phyloP scores from a whole-genome alignment of 1,284 basidiomycete genomes.

The Malassezia arunalokei region DNA sequence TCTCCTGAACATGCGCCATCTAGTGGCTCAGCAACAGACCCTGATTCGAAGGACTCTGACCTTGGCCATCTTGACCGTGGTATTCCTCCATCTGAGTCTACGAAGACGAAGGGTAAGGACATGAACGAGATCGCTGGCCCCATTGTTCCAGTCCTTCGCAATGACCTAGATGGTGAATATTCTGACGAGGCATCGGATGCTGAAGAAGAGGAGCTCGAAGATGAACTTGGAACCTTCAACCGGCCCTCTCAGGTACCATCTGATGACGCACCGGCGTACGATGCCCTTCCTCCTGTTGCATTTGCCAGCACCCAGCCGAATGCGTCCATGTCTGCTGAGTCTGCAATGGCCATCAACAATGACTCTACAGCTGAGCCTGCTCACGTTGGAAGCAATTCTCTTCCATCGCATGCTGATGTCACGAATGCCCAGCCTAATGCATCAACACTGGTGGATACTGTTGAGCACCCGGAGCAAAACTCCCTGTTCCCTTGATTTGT shows the following conservation, averaged over 20 bases:
- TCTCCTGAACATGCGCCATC: not conserved
- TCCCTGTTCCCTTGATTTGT: not conserved
- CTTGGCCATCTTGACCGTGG: no score
- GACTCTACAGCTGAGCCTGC: not conserved
- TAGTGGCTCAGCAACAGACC: not conserved
- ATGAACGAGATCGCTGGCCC: constrained; percentile 9
- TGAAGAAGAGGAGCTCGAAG: not conserved
- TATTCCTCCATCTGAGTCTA: not conserved
- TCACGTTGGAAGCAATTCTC: not conserved
- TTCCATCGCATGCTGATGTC: not conserved
- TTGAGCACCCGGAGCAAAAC: not conserved
- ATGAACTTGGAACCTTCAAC: not conserved
- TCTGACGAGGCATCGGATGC: not conserved
- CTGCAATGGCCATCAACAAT: not conserved
- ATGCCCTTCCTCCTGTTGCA: not conserved
- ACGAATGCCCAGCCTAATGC: not conserved
- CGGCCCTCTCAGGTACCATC: not conserved
- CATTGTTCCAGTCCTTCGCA: constrained; percentile 15
- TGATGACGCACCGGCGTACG: not conserved
- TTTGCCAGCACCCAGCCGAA: no score
- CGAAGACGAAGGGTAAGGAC: constrained; percentile 10
- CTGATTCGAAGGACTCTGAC: not conserved
- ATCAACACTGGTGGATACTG: not conserved
- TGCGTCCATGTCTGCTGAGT: no score
- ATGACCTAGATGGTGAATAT: not conserved